Percentiles rank a stretch among this genome's conserved stretches.
These are phyloP conservation scores for Chlorella sorokiniana DNA, from an alignment of 139 green algal species.

Conservation along the genomic window DNA sequence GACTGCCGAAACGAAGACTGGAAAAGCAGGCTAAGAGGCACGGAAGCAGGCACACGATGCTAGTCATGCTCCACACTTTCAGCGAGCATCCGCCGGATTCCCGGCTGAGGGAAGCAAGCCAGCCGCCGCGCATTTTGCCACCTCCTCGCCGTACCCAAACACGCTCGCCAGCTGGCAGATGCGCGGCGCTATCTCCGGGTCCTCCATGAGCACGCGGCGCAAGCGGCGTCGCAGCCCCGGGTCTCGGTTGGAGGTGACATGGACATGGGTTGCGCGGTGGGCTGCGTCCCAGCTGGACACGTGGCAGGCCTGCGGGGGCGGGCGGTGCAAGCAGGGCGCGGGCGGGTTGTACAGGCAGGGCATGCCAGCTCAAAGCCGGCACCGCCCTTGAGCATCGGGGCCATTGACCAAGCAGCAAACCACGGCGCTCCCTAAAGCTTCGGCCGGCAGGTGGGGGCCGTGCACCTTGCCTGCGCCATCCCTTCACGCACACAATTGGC, in stretches of 20 bases:
- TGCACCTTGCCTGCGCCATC: too few relatives aligned
- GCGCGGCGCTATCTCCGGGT: background rate
- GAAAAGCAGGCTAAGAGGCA: too few relatives aligned
- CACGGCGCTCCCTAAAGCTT: too few relatives aligned
- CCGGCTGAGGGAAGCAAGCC: too few relatives aligned
- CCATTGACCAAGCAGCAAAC: too few relatives aligned
- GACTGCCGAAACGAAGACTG: too few relatives aligned
- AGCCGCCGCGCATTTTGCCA: background rate
- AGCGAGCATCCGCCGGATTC: too few relatives aligned
- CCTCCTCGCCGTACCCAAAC: background rate
- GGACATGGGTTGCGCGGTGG: background rate
- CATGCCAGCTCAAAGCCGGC: background rate
- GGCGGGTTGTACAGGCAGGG: background rate
- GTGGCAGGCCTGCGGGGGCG: constrained; percentile 1
- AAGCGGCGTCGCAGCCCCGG: background rate
- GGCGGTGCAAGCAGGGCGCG: background rate
- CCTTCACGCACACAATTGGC: too few relatives aligned
- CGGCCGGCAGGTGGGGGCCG: too few relatives aligned
- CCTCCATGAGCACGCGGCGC: background rate
- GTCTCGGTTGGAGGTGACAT: background rate
- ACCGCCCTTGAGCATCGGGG: background rate
- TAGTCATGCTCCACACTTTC: too few relatives aligned
- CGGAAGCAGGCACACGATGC: too few relatives aligned
- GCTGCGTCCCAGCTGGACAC: background rate
- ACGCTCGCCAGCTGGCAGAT: background rate